phyloP scores from a whole-genome alignment of 805 yeast species.

The Zygosaccharomyces siamensis region DNA sequence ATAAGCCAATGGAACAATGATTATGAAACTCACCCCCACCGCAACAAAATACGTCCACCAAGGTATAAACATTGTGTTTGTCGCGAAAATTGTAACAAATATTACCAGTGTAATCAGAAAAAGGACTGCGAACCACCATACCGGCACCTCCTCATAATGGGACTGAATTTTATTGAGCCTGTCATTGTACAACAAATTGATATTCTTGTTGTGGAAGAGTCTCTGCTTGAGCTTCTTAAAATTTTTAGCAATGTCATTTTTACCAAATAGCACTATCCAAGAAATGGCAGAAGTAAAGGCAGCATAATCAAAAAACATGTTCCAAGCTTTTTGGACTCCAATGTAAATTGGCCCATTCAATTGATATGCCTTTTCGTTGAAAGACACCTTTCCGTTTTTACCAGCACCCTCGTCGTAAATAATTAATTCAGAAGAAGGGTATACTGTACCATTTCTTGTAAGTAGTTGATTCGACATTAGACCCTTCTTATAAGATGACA shows the following conservation, averaged over 20 bases:
- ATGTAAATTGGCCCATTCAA: slow-evolving; percentile 42
- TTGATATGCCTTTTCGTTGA: slow-evolving; percentile 45
- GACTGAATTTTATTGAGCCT: slow-evolving; percentile 41
- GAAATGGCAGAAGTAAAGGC: slow-evolving; percentile 46
- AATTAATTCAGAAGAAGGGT: slow-evolving; percentile 42
- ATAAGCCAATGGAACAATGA: slow-evolving; percentile 47
- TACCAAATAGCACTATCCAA: slow-evolving; percentile 38
- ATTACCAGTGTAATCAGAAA: slow-evolving; percentile 37
- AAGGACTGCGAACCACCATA: slow-evolving; percentile 39
- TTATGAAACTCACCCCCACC: slow-evolving; percentile 40
- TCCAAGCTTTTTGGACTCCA: slow-evolving; percentile 48
- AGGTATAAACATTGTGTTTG: slow-evolving; percentile 34
- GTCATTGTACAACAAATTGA: slow-evolving; percentile 40
- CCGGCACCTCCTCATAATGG: slow-evolving; percentile 41
- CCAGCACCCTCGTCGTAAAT: slow-evolving; percentile 29
- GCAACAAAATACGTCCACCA: slow-evolving; percentile 38
- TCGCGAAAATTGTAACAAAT: slow-evolving; percentile 34
- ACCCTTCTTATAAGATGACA: slow-evolving; percentile 31
- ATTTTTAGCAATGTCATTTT: slow-evolving; percentile 16
- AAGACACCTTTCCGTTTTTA: slow-evolving; percentile 20
- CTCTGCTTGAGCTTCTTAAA: slow-evolving; percentile 21
- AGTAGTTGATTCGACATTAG: slow-evolving; percentile 46
- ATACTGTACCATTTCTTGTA: slow-evolving; percentile 35
- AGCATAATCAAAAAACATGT: slow-evolving; percentile 50
- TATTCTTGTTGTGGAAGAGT: slow-evolving; percentile 36